Conservation (phyloP, 2,329 filamentous ascomycete species). For the Aspergillus latus region DNA sequence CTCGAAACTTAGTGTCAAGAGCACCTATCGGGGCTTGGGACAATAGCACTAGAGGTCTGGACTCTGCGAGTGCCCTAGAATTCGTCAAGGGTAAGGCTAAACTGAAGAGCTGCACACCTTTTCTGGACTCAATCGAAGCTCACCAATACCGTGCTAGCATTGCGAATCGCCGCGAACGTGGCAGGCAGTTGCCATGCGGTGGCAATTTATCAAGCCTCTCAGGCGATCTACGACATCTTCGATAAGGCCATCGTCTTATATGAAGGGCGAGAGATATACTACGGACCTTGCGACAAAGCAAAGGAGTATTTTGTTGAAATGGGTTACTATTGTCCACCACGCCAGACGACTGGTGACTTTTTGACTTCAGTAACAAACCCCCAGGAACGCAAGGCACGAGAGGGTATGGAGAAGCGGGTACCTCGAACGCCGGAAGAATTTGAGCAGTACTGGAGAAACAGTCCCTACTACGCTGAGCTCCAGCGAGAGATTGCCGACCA, state of each 20-base stretch:
- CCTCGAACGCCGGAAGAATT: constrained; percentile 70
- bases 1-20: constrained; percentile 30
- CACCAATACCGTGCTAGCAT: constrained; percentile 27
- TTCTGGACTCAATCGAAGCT: neutral
- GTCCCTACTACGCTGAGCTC: constrained; percentile 32
- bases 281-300: constrained; percentile 61
- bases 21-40: constrained; percentile 45
- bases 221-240: constrained; percentile 61
- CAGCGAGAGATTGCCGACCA: constrained; percentile 37
- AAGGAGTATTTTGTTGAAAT: constrained; percentile 66
- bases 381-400: constrained; percentile 54
- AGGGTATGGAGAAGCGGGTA: constrained; percentile 61
- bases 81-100: constrained; percentile 47
- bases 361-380: constrained; percentile 68
- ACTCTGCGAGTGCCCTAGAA: constrained; percentile 58
- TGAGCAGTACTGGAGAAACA: constrained; percentile 51
- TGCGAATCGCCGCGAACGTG: constrained; percentile 53
- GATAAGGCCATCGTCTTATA: constrained; percentile 75
- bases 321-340: constrained; percentile 66
- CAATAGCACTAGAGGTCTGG: constrained; percentile 53
- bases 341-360: constrained; percentile 70
- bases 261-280: constrained; percentile 76
- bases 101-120: no score
- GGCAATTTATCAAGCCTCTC: constrained; percentile 58
- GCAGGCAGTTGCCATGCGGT: constrained; percentile 54